Percentiles rank a stretch among this genome's conserved stretches.
Conservation (phyloP, 805 yeast genomes). For the Jamesozyma gamospora region DNA sequence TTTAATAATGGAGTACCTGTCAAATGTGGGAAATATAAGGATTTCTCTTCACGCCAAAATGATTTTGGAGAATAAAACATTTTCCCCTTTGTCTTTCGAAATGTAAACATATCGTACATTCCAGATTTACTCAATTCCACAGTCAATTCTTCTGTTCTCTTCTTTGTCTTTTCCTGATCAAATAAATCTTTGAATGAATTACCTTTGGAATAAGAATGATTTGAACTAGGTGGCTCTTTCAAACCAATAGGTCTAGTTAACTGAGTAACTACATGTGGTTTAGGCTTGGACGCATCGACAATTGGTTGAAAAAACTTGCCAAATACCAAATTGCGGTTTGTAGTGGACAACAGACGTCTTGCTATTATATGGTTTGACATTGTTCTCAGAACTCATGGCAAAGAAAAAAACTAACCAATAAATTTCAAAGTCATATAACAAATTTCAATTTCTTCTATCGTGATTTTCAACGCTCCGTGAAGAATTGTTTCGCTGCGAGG, state of each 20-base stretch:
- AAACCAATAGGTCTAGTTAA: slow-evolving; percentile 42
- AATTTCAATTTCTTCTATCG: no score
- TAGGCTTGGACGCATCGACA: slow-evolving; percentile 30
- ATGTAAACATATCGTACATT: slow-evolving; percentile 54
- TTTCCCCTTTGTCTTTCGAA: slow-evolving; percentile 72
- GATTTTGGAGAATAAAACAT: slow-evolving; percentile 76
- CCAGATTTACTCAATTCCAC: slow-evolving; percentile 58
- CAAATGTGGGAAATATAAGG: slow-evolving; percentile 78
- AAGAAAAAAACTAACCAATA: no score
- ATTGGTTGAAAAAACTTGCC: slow-evolving; percentile 29
- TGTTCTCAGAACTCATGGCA: no score
- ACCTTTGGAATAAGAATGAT: slow-evolving; percentile 29
- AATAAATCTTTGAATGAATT: slow-evolving; percentile 39
- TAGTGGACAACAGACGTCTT: slow-evolving; percentile 1
- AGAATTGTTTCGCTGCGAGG: no score
- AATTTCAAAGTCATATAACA: no score
- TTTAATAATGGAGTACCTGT: slow-evolving; percentile 40
- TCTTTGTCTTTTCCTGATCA: slow-evolving; percentile 38
- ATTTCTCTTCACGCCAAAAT: slow-evolving; percentile 59
- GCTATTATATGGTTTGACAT: neutral
- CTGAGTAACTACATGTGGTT: slow-evolving; percentile 27
- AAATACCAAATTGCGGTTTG: slow-evolving; percentile 12
- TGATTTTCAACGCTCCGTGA: no score
- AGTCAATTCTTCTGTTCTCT: slow-evolving; percentile 45
- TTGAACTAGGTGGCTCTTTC: slow-evolving; percentile 27